Evolutionary conservation across 2,329 filamentous ascomycete genomes (phyloP).

Genomic region (Aspergillus carbonarius): DNA sequence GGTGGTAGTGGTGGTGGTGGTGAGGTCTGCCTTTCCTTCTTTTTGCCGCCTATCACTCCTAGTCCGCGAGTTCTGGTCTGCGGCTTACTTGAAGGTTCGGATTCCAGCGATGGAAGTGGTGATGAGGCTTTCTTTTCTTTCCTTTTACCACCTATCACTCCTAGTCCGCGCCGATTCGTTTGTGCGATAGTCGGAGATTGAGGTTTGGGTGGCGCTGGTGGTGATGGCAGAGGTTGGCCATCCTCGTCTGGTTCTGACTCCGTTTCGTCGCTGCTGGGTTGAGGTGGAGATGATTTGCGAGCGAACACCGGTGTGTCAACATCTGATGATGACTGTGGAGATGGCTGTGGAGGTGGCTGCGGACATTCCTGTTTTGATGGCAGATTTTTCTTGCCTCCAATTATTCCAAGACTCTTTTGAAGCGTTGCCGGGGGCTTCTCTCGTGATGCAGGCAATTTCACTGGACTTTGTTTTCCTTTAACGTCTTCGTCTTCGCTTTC

Average conservation of each 20-base stretch:
- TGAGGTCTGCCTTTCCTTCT: not conserved
- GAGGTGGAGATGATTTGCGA: not conserved
- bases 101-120: not conserved
- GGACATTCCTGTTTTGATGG: not conserved
- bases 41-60: slow-evolving; percentile 37
- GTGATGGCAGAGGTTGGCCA: slow-evolving; percentile 2
- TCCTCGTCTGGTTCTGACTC: slow-evolving; percentile 5
- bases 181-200: not conserved
- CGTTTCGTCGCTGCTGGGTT: slow-evolving; percentile 6
- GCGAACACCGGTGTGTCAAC: not conserved
- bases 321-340: not conserved
- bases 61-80: slow-evolving; percentile 27
- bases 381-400: slow-evolving; percentile 21
- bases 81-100: slow-evolving; percentile 15
- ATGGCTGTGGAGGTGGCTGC: not conserved
- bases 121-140: slow-evolving; percentile 10
- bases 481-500: slow-evolving; percentile 8
- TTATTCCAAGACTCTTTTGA: slow-evolving; percentile 21
- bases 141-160: slow-evolving; percentile 34
- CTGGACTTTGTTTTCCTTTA: not conserved
- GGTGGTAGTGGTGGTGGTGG: not conserved
- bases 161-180: slow-evolving; percentile 22
- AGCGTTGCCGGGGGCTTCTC: slow-evolving; percentile 10
- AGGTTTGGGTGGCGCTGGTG: slow-evolving; percentile 11
- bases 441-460: not conserved